Evolutionary conservation across 179 eudicot genomes (phyloP), one percentile per base, ranked within the genome.

Genomic region (Spinacia oleracea): DNA sequence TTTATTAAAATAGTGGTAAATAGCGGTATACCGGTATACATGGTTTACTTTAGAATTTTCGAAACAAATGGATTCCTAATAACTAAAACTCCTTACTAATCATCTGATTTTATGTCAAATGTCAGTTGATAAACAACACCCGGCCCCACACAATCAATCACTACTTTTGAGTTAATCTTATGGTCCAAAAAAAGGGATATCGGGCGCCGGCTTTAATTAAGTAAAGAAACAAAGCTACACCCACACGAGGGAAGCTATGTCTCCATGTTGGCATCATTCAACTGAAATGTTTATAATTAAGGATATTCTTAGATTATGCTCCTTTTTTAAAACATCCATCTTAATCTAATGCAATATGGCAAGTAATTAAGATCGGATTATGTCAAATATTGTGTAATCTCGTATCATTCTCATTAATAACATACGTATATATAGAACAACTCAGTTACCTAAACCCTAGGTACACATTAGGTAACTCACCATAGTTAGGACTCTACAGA

Each of bases 181-280:
- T 15, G 71, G 20, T 67, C 70, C 32, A 15, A 38, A 18, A 18
- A 21, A 20, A 10, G 42, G 25, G 31, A 67, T 67, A 16, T 40
- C 7, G 27, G 29, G 23, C 31, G 71, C 50, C 48, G 71, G 71
- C 71, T 48, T 67, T 35, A 21, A 38, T 34, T 20, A 65, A 18
- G 3, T 34, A 29, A 15, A 4, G 23, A 16, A 65, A 18, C 0
- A 21, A 9, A 8, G 29, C 5, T 20, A 67, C 71, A 67, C 70
- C 0, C 46, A 67, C 71, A 40, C 71, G 71, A 40, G 71, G 71
- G n/a, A 29, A 67, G 40, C 71, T 67, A 67, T 67, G 71, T 38
- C 71, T 67, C 48, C 50, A 67, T 38, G 71, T 38, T 67, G 25
- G 48, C 71, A 38, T 67, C 71, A 67, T 67, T 67, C 71, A 38